These are phyloP conservation scores for Geotrichum klebahnii DNA, from an alignment of 1,139 yeast species.

Conservation along the genomic window DNA sequence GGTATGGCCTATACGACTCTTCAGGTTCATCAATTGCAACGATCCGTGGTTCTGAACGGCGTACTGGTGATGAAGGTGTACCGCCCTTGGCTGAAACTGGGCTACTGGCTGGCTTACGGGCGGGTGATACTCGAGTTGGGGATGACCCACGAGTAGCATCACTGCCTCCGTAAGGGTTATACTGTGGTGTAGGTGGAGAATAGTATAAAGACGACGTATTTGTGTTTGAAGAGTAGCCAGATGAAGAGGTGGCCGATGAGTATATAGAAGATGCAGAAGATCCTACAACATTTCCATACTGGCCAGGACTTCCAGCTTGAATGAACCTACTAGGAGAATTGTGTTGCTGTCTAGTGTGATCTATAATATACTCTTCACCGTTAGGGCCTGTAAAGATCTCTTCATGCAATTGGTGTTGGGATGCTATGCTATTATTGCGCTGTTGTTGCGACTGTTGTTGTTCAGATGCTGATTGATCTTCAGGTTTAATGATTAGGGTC, in stretches of 20 bases:
- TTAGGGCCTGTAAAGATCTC: background rate
- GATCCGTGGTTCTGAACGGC: slow-evolving; percentile 19
- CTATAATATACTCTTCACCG: background rate
- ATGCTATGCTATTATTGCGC: background rate
- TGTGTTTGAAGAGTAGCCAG: slow-evolving; percentile 12
- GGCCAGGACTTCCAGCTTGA: background rate
- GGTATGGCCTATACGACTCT: slow-evolving; percentile 5
- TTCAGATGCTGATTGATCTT: background rate
- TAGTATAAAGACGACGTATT: slow-evolving; percentile 5
- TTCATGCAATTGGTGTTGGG: background rate
- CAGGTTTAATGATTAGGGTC: slow-evolving; percentile 17
- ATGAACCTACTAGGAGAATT: background rate
- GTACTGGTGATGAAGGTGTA: background rate
- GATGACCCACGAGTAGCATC: slow-evolving; percentile 16
- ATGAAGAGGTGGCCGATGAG: slow-evolving; percentile 13
- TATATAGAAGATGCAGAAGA: slow-evolving; percentile 19
- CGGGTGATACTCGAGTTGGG: slow-evolving; percentile 16
- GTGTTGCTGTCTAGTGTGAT: background rate
- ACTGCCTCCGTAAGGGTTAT: slow-evolving; percentile 18
- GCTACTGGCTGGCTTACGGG: slow-evolving; percentile 9
- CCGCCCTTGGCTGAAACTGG: slow-evolving; percentile 7
- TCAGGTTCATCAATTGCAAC: slow-evolving; percentile 21
- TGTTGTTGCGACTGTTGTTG: slow-evolving; percentile 5
- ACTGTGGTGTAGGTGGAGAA: slow-evolving; percentile 11
- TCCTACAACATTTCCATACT: background rate